Evolutionary conservation across 768 basidiomycete genomes (phyloP), one percentile per base, ranked within the genome.

Genomic region (Mycena haematopus): DNA sequence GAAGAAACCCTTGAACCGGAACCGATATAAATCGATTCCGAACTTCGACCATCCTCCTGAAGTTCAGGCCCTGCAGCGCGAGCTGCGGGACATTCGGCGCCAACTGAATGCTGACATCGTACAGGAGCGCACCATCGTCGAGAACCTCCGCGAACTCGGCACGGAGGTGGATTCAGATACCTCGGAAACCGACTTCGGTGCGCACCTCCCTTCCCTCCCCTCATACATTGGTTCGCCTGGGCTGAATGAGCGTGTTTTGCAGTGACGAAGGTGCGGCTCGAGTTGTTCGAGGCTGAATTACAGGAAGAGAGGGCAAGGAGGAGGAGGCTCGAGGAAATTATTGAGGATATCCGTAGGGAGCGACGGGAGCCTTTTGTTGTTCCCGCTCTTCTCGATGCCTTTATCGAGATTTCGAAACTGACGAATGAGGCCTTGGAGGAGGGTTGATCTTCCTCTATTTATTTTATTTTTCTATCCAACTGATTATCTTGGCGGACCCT

Each of bases 321-420:
- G 40, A 14, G 65, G 51, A 68, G 69, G 56, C 71, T 72, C 6
- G 79, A 80, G 47, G 68, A 45, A 8, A 58, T 56, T 21, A 56
- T 77, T 52, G 62, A 58, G 22, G 77, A 77, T 6, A 69, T 79
- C 3, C 73, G 77, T 52, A 69, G 70, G 45, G 78, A 79, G 56
- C 75, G 73, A 38, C 58, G 59, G 38, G 52, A 67, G 45, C 78
- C 77, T 29, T 79, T 78, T 55, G 70, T 79, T 31, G 77, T 79
- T 0, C 78, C 75, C 31, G 71, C 74, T 8, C 60, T 80, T 33
- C 67, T 78, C n/a, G 74, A 74, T 21, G 78, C 77, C 14, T 78
- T 80, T 50, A 19, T 76, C 35, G 65, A 57, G 13, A 73, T 80
- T n/a, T 74, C 77, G 31, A 71, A 73, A 25, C 65, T 79, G 52